A percentile compares a stretch with the other conserved stretches of the same genome.
Conservation (phyloP, 2,329 filamentous ascomycete species). For the Magnaporthiopsis rhizophila region DNA sequence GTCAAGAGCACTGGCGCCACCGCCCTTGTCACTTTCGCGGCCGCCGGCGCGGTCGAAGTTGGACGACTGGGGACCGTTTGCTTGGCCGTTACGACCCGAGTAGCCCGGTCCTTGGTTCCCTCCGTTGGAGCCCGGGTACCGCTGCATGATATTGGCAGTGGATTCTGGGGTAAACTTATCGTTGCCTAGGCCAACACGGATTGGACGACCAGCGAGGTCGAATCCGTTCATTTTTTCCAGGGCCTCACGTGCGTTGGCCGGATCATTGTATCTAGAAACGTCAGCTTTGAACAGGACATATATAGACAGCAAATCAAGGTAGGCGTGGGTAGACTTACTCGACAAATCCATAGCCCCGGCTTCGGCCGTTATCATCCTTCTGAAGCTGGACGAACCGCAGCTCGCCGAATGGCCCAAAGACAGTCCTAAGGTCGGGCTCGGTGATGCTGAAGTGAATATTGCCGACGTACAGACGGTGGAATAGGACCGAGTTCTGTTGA, state of each 20-base stretch:
- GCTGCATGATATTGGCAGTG: conserved; percentile 84
- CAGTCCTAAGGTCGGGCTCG: conserved; percentile 88
- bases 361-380: conserved; percentile 85
- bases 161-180: conserved; percentile 99
- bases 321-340: conserved; percentile 58
- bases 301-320: background rate
- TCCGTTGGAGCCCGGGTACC: conserved; percentile 71
- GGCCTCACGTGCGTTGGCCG: conserved; percentile 84
- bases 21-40: conserved; percentile 81
- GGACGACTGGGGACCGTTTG: conserved; percentile 63
- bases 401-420: conserved; percentile 96
- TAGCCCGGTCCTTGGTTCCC: conserved; percentile 42
- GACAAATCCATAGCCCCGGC: conserved; percentile 95
- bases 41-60: conserved; percentile 88
- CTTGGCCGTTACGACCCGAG: conserved; percentile 12
- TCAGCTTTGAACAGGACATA: background rate
- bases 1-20: conserved; percentile 88
- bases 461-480: conserved; percentile 96
- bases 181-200: conserved; percentile 97
- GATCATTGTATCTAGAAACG: conserved; percentile 70
- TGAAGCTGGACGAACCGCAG: conserved; percentile 96
- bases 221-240: conserved; percentile 99
- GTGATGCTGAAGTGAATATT: conserved; percentile 99
- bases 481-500: conserved; percentile 78
- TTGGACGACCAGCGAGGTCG: conserved; percentile 92